Conservation (phyloP, 1,139 yeast genomes). For the Geotrichum cucujoidarum region DNA sequence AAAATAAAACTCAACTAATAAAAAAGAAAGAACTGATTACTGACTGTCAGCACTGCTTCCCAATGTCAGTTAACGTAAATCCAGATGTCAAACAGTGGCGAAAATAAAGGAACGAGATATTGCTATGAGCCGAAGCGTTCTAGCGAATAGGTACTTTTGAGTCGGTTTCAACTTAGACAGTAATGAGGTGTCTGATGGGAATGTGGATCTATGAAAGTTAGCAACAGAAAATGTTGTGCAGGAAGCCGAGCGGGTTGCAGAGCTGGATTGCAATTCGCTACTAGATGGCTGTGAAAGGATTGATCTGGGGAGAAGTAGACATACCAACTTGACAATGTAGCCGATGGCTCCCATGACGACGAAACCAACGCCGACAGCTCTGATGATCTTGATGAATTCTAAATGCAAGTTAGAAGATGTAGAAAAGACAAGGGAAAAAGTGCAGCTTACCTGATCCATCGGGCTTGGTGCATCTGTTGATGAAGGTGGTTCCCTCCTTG, state of each 20-base stretch:
- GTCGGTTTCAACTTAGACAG: constrained; percentile 63
- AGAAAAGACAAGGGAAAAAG: background rate
- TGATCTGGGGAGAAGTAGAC: constrained; percentile 20
- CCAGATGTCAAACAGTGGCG: too few relatives aligned
- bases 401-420: constrained; percentile 5
- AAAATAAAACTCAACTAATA: too few relatives aligned
- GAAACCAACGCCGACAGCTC: constrained; percentile 96
- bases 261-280: background rate
- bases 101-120: too few relatives aligned
- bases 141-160: too few relatives aligned
- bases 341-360: constrained; percentile 98
- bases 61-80: too few relatives aligned
- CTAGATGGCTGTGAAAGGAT: background rate
- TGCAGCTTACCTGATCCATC: constrained; percentile 61
- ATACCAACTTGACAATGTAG: constrained; percentile 76
- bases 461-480: constrained; percentile 91
- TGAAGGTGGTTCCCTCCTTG: constrained; percentile 84
- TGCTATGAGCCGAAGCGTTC: too few relatives aligned
- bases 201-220: constrained; percentile 58
- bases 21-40: too few relatives aligned
- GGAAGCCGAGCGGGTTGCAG: background rate
- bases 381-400: constrained; percentile 83
- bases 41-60: too few relatives aligned
- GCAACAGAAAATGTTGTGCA: constrained; percentile 7
- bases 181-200: constrained; percentile 92